Evolutionary conservation across 2,329 filamentous ascomycete species (phyloP).

Genomic region (Onygenales sp.): DNA sequence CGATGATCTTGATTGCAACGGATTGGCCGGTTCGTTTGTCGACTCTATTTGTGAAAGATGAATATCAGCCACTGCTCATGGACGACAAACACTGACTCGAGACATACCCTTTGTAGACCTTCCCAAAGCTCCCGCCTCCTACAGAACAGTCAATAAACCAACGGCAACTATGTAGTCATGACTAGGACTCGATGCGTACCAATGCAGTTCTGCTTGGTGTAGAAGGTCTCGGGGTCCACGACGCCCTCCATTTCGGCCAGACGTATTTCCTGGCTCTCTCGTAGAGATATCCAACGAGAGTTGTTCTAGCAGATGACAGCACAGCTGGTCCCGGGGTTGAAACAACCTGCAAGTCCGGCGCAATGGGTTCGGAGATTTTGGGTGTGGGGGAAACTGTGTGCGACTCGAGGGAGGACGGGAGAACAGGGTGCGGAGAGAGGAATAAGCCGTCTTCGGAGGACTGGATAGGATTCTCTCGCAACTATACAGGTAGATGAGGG

Average conservation of each 20-base stretch:
- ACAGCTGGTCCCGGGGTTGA: background rate
- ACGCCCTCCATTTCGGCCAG: slow-evolving; percentile 36
- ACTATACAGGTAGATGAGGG: no score
- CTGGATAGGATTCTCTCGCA: no score
- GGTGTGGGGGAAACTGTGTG: background rate
- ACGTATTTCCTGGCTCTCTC: background rate
- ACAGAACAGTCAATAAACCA: slow-evolving; percentile 4
- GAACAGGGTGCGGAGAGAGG: no score
- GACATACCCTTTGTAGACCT: slow-evolving; percentile 89
- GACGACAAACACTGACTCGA: slow-evolving; percentile 1
- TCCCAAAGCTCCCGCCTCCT: slow-evolving; percentile 96
- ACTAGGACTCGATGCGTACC: slow-evolving; percentile 40
- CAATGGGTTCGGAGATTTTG: background rate
- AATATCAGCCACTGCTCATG: background rate
- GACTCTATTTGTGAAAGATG: slow-evolving; percentile 46
- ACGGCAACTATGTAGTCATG: slow-evolving; percentile 3
- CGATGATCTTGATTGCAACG: slow-evolving; percentile 97
- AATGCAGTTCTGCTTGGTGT: slow-evolving; percentile 87
- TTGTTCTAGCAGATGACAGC: background rate
- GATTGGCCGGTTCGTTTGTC: slow-evolving; percentile 88
- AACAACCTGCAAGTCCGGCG: background rate
- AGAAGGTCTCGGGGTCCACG: slow-evolving; percentile 80
- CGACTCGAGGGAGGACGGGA: no score
- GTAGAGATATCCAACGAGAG: background rate
- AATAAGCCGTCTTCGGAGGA: no score